phyloP scores from a whole-genome alignment of 2,329 filamentous ascomycete genomes.

The Claviceps sp. region DNA sequence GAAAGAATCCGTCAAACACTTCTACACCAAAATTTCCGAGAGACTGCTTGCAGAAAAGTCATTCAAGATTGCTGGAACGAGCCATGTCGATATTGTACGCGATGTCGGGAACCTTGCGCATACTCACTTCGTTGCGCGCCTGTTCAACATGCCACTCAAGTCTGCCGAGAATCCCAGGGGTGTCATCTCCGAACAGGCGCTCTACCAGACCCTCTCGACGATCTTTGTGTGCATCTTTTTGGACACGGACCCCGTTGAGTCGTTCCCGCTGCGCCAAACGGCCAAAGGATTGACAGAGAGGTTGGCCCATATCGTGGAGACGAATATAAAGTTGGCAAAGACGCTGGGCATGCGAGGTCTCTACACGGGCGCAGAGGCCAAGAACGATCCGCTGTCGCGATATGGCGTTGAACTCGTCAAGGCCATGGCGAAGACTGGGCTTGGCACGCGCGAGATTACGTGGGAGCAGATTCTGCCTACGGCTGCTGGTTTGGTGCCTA shows the following conservation, averaged over 20 bases:
- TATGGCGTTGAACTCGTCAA: conserved; percentile 56
- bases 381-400: conserved; percentile 41
- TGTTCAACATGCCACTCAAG: conserved; percentile 56
- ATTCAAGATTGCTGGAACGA: conserved; percentile 39
- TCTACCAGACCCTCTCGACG: conserved; percentile 49
- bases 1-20: conserved; percentile 47
- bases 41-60: conserved; percentile 51
- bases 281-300: conserved; percentile 43
- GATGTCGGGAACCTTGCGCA: conserved; percentile 57
- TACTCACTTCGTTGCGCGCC: conserved; percentile 47
- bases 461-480: conserved; percentile 60
- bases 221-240: conserved; percentile 55
- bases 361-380: conserved; percentile 34
- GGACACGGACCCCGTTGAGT: conserved; percentile 52
- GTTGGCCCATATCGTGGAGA: conserved; percentile 48
- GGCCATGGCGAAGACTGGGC: conserved; percentile 47
- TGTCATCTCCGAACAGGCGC: conserved; percentile 38
- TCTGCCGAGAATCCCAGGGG: conserved; percentile 46
- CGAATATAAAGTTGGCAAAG: conserved; percentile 47
- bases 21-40: conserved; percentile 50
- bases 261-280: conserved; percentile 48
- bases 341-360: conserved; percentile 26
- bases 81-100: conserved; percentile 57
- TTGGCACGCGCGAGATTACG: conserved; percentile 52
- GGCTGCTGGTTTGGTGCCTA: conserved; percentile 53